Conservation (phyloP, 2,329 filamentous ascomycete genomes). For the Apiospora hydei region DNA sequence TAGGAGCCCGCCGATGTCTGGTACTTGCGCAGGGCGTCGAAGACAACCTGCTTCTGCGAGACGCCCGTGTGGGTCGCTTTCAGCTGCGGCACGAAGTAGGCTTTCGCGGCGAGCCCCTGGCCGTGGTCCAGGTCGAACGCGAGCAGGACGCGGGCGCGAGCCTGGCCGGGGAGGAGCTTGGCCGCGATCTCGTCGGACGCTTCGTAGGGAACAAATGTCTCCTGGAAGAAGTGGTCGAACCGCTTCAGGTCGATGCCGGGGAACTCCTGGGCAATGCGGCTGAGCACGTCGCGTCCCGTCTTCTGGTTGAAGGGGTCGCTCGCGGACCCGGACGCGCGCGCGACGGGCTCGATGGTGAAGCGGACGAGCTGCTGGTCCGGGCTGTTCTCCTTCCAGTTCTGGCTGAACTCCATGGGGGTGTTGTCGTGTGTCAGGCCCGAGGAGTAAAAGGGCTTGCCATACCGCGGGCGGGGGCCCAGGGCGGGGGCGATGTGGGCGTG, state of each 20-base stretch:
- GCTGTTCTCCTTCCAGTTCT: slow-evolving; percentile 30
- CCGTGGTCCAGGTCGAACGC: too few species aligned
- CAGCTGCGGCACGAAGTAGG: too few species aligned
- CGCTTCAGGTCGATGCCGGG: slow-evolving; percentile 23
- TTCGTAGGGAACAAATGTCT: neutral
- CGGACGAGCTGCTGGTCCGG: slow-evolving; percentile 21
- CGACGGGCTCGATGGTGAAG: slow-evolving; percentile 25
- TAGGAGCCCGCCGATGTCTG: too few species aligned
- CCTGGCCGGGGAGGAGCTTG: too few species aligned
- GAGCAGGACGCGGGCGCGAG: too few species aligned
- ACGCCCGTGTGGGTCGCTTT: too few species aligned
- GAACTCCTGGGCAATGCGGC: neutral
- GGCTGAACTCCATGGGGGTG: slow-evolving; percentile 24
- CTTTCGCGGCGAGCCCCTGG: too few species aligned
- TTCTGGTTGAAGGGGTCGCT: slow-evolving; percentile 25
- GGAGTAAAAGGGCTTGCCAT: neutral
- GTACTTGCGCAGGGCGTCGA: too few species aligned
- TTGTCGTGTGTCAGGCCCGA: slow-evolving; percentile 23
- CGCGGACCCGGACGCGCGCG: slow-evolving; percentile 8
- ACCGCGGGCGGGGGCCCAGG: neutral
- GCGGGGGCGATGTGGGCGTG: slow-evolving; percentile 17
- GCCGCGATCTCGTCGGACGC: too few species aligned
- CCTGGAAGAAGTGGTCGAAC: slow-evolving; percentile 22
- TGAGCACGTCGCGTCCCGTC: neutral
- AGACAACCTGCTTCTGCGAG: too few species aligned